These are phyloP conservation scores for Serendipita indica DNA, from an alignment of 768 basidiomycete species.

Conservation along the genomic window DNA sequence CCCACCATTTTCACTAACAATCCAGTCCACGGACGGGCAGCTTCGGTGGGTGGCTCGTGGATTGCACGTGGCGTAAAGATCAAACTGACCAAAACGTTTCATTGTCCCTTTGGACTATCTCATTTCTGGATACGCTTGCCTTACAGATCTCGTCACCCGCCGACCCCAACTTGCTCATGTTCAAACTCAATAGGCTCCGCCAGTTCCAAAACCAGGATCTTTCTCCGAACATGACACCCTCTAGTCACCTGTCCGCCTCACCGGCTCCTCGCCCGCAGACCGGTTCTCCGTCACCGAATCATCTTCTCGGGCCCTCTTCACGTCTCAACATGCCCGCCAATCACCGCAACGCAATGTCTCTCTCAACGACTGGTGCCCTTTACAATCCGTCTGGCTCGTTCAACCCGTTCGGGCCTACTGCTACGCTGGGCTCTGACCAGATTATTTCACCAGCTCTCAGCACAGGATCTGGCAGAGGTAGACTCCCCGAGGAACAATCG, in stretches of 20 bases:
- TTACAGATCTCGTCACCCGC: slow-evolving; percentile 78
- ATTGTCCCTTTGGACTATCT: slow-evolving; percentile 7
- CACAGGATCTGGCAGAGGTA: background rate
- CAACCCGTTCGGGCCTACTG: slow-evolving; percentile 51
- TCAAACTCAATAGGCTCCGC: slow-evolving; percentile 74
- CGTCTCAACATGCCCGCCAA: slow-evolving; percentile 21
- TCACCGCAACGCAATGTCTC: slow-evolving; percentile 62
- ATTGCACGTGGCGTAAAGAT: background rate
- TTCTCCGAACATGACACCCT: slow-evolving; percentile 27
- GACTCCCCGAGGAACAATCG: slow-evolving; percentile 9
- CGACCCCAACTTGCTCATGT: slow-evolving; percentile 65
- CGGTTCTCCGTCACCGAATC: slow-evolving; percentile 28
- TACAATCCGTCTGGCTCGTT: slow-evolving; percentile 30
- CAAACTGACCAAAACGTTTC: slow-evolving; percentile 4
- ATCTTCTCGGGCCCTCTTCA: slow-evolving; percentile 13
- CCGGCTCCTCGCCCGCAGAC: slow-evolving; percentile 42
- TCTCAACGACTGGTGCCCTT: slow-evolving; percentile 28
- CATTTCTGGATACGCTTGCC: slow-evolving; percentile 9
- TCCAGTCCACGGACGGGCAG: slow-evolving; percentile 67
- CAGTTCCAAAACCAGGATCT: slow-evolving; percentile 35
- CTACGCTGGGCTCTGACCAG: slow-evolving; percentile 39
- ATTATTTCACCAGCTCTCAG: slow-evolving; percentile 16
- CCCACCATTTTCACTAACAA: slow-evolving; percentile 46
- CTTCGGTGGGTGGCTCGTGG: slow-evolving; percentile 45
- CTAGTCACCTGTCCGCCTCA: slow-evolving; percentile 44